Base-by-base conservation (phyloP, 495 filamentous ascomycete species). In the Bryoglossum gracile region DNA sequence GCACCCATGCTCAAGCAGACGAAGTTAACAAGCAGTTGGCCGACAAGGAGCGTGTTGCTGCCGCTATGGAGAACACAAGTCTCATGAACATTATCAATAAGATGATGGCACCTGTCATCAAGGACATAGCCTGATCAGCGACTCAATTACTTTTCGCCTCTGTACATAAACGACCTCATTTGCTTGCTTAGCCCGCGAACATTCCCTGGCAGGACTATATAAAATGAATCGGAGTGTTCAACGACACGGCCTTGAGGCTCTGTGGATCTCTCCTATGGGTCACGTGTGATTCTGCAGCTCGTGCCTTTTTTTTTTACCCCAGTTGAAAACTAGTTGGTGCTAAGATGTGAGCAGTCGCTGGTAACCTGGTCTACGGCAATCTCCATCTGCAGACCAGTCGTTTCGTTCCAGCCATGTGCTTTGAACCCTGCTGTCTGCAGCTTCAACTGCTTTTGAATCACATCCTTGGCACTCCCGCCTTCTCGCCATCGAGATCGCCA, bases 21-120 rank as follows among this genome's bases (percentile, higher is more conserved):
- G 87, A 94, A 62, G 89, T 97, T 35, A 96, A 89, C 68, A 94
- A 95, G 70, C 94, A 98, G 62, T 67, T 98, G 26, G 85, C 80
- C 38, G 94, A 98, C 67, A 98, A 98, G 71, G 92, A 98, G 68
- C 74, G 92, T 51, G 92, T 98, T 25, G 88, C 89, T 8, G 94
- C 92, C 23, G 92, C 92, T 5, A 67, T 97, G 57, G 94, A 98
- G 67, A 98, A 98, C 65, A 83, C 83, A 46, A 91, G 86, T 0
- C 71, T 98, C 49, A 85, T 87, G 77, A 79, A 81, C 41, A 84
- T 96, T 14, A 70, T 98, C 56, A 77, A 82, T 53, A 95, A 92
- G 65, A 97, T 98, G 92, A 73, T 96, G 51, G 80, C 89, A 65
- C 89, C 84, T 6, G 94, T 88, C 59, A 23, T 54, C 8, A 46